phyloP scores from a whole-genome alignment of 2,329 filamentous ascomycete genomes.

The Sphaerulina musiva region DNA sequence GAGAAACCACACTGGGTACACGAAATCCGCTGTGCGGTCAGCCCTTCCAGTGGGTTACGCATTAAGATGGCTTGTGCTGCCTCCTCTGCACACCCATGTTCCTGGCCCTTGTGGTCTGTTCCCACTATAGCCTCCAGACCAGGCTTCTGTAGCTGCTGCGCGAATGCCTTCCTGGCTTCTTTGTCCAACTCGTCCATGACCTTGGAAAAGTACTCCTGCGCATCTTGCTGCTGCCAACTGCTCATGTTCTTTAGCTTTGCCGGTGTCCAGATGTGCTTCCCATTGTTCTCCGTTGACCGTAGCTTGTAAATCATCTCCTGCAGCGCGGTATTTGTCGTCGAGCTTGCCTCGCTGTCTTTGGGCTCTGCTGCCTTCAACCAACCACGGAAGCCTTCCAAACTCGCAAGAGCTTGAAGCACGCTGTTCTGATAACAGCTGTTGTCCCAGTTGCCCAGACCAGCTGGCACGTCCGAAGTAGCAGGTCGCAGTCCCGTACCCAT shows the following conservation, averaged over 20 bases:
- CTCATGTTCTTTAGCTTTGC: constrained; percentile 81
- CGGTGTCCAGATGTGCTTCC: constrained; percentile 74
- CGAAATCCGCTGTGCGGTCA: constrained; percentile 80
- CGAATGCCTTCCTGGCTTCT: constrained; percentile 37
- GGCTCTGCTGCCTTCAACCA: constrained; percentile 17
- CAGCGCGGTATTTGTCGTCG: constrained; percentile 43
- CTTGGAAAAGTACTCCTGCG: constrained; percentile 93
- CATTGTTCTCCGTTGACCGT: constrained; percentile 63
- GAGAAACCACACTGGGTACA: constrained; percentile 81
- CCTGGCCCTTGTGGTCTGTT: constrained; percentile 9
- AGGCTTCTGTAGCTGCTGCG: constrained; percentile 14
- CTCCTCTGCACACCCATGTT: constrained; percentile 7
- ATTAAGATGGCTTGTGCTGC: constrained; percentile 2
- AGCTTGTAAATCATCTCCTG: constrained; percentile 63
- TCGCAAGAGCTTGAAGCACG: constrained; percentile 61
- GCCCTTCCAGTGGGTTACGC: constrained; percentile 77
- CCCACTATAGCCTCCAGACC: constrained; percentile 27
- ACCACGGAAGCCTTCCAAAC: constrained; percentile 46
- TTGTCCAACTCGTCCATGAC: constrained; percentile 58
- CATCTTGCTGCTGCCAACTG: constrained; percentile 94
- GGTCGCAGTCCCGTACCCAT: constrained; percentile 14
- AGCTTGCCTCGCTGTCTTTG: constrained; percentile 9
- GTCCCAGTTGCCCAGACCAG: constrained; percentile 80
- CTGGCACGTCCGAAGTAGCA: constrained; percentile 34
- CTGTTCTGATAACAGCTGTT: constrained; percentile 99